Conservation (phyloP, 441 rosid genomes). For the Eutrema salsugineum region DNA sequence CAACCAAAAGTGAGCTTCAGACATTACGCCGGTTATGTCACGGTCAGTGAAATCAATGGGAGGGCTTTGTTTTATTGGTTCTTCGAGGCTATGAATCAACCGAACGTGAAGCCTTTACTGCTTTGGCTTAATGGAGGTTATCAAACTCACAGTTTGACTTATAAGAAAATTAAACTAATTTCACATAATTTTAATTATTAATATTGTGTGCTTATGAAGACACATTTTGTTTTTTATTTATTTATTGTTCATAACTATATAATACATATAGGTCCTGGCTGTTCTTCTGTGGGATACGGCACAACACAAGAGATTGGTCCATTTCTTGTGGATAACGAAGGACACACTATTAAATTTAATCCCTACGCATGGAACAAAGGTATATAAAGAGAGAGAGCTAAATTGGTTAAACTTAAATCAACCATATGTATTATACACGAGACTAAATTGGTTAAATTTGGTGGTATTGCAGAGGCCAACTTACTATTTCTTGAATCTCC, state of each 20-base stretch:
- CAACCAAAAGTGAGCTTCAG: conserved; percentile 55
- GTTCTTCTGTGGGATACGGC: conserved; percentile 93
- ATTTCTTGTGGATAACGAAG: conserved; percentile 63
- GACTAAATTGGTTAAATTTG: conserved; percentile 1
- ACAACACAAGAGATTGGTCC: conserved; percentile 97
- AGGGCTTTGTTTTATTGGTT: conserved; percentile 88
- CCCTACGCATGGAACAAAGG: conserved; percentile 75
- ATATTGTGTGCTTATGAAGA: neutral
- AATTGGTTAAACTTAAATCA: too few relatives aligned
- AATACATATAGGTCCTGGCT: conserved; percentile 69
- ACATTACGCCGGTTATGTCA: conserved; percentile 71
- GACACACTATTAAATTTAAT: conserved; percentile 49
- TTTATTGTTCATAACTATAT: neutral
- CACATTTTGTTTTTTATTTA: neutral
- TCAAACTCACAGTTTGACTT: neutral
- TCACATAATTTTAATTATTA: neutral
- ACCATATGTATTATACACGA: neutral
- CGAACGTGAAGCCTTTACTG: conserved; percentile 63
- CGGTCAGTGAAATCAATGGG: conserved; percentile 51
- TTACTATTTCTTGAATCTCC: conserved; percentile 87
- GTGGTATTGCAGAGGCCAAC: conserved; percentile 74
- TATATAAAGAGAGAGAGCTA: too few relatives aligned
- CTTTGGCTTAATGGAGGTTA: conserved; percentile 95
- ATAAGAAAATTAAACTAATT: neutral
- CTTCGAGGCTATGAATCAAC: conserved; percentile 50